These are phyloP conservation scores for Myxozyma mucilagina DNA, from an alignment of 805 yeast genomes.

Conservation along the genomic window DNA sequence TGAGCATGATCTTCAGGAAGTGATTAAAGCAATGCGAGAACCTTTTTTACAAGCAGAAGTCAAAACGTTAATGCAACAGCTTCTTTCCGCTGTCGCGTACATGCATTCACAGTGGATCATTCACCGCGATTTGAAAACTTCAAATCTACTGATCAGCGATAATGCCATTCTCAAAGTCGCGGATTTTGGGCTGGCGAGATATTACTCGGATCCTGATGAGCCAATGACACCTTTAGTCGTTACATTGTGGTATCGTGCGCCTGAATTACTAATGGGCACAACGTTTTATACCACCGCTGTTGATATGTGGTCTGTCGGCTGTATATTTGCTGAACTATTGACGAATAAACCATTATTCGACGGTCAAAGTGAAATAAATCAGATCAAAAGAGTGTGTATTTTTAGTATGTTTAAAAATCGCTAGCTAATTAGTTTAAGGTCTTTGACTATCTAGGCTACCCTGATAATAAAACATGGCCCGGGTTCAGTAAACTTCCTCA, in stretches of 20 bases:
- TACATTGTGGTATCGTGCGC: constrained; percentile 44
- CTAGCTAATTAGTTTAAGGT: constrained; percentile 39
- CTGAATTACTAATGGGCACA: constrained; percentile 52
- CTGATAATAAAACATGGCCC: constrained; percentile 37
- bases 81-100: constrained; percentile 34
- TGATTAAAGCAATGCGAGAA: constrained; percentile 28
- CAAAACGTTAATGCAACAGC: constrained; percentile 37
- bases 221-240: constrained; percentile 17
- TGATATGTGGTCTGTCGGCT: constrained; percentile 62
- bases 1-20: constrained; percentile 37
- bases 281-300: constrained; percentile 41
- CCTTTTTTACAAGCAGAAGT: constrained; percentile 38
- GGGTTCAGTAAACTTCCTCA: constrained; percentile 29
- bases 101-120: constrained; percentile 35
- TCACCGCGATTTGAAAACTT: constrained; percentile 39
- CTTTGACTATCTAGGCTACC: constrained; percentile 49
- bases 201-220: constrained; percentile 36
- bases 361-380: constrained; percentile 51
- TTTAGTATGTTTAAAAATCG: background rate
- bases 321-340: constrained; percentile 56
- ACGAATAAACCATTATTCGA: constrained; percentile 48
- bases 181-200: constrained; percentile 56
- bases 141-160: constrained; percentile 35
- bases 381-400: constrained; percentile 38
- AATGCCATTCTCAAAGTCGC: constrained; percentile 36